phyloP scores from a whole-genome alignment of 179 eudicot genomes.

The Patellifolia procumbens region DNA sequence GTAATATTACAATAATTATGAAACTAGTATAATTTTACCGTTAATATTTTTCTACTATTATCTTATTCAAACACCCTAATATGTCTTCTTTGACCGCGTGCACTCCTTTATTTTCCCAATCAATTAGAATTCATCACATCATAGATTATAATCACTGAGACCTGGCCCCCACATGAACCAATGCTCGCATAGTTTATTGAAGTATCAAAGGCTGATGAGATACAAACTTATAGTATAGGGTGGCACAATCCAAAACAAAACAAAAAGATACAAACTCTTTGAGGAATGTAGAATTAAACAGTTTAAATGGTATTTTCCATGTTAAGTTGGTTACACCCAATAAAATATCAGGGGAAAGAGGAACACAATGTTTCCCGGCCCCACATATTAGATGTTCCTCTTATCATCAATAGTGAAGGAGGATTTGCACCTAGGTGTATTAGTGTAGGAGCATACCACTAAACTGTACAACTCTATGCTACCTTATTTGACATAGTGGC shows the following conservation, averaged over 20 bases:
- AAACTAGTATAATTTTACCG: too few relatives aligned
- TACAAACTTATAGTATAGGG: not conserved
- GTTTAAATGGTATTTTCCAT: not conserved
- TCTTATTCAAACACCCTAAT: not conserved
- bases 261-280: too few relatives aligned
- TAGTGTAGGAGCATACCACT: slow-evolving; percentile 24
- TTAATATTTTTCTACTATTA: not conserved
- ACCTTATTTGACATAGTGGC: slow-evolving; percentile 46
- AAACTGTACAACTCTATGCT: slow-evolving; percentile 33
- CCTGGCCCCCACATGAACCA: slow-evolving; percentile 20
- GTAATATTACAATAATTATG: too few relatives aligned
- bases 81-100: not conserved
- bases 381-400: not conserved
- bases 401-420: slow-evolving; percentile 16
- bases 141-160: not conserved
- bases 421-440: not conserved
- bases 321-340: slow-evolving; percentile 8
- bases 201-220: not conserved
- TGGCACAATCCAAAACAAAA: too few relatives aligned
- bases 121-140: not conserved
- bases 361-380: slow-evolving; percentile 15
- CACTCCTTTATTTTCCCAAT: not conserved
- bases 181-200: not conserved
- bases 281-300: not conserved
- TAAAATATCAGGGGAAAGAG: not conserved